Conservation (phyloP, 202 grass and related monocot species). For the Digitaria exilis region DNA sequence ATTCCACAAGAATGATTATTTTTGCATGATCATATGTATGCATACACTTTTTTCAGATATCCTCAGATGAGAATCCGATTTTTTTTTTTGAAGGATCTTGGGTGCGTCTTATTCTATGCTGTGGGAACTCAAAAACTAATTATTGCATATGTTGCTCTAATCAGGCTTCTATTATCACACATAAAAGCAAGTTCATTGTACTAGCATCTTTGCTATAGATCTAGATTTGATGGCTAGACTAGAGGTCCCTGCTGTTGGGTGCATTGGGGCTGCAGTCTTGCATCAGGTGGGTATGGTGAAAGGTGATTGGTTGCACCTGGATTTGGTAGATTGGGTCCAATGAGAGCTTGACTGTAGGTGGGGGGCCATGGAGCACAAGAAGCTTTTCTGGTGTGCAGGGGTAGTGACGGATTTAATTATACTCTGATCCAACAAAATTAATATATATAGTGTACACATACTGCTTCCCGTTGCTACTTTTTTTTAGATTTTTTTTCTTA, state of each 20-base stretch:
- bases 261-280: background rate
- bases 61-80: too few species aligned
- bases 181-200: background rate
- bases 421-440: background rate
- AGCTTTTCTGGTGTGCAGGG: background rate
- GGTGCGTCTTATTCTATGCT: too few species aligned
- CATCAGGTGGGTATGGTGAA: constrained; percentile 11
- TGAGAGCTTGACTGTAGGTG: background rate
- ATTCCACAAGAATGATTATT: background rate
- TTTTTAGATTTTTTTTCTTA: background rate
- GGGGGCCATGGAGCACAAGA: background rate
- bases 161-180: background rate
- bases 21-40: too few species aligned
- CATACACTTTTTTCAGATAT: too few species aligned
- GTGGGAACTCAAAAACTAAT: too few species aligned
- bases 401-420: background rate
- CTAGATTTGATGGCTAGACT: background rate
- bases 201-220: background rate
- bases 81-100: too few species aligned
- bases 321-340: background rate
- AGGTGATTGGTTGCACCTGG: background rate
- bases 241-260: background rate
- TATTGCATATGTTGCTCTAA: background rate
- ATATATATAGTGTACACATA: too few species aligned
- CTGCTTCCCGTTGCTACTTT: background rate